These are phyloP conservation scores for Phyllosticta paracitricarpa DNA, from an alignment of 2,329 filamentous ascomycete species.

Conservation along the genomic window DNA sequence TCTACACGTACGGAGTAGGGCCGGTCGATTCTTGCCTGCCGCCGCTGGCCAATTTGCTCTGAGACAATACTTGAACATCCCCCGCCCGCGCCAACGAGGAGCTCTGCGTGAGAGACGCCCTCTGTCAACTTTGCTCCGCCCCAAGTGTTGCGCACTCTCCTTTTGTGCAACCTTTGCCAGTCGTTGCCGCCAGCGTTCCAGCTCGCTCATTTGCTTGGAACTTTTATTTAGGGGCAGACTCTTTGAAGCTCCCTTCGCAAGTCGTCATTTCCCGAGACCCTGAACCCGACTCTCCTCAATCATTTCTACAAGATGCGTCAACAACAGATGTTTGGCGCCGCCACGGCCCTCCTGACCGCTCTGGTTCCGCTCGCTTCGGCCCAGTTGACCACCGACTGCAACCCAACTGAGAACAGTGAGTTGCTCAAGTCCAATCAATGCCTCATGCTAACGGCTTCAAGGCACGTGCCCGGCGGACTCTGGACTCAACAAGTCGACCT, in stretches of 20 bases:
- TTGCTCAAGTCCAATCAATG: background rate
- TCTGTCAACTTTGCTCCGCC: background rate
- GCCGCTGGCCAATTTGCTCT: background rate
- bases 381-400: slow-evolving; percentile 64
- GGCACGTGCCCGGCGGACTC: slow-evolving; percentile 33
- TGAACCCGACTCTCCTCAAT: slow-evolving; percentile 3
- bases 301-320: slow-evolving; percentile 3
- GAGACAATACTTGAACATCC: background rate
- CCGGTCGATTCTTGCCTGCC: background rate
- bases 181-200: background rate
- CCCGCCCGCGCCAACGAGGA: background rate
- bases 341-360: slow-evolving; percentile 2
- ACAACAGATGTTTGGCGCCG: background rate
- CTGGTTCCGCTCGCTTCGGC: slow-evolving; percentile 29
- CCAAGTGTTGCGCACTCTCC: background rate
- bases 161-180: background rate
- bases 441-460: background rate
- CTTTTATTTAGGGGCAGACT: background rate
- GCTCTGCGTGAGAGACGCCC: background rate
- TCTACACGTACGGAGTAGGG: background rate
- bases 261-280: background rate
- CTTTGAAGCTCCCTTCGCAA: background rate
- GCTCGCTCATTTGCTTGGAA: background rate
- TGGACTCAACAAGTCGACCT: slow-evolving; percentile 37
- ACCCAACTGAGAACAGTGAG: slow-evolving; percentile 59